These are phyloP conservation scores for Malassezia brasiliensis DNA, from an alignment of 1,284 basidiomycete species.

Conservation along the genomic window DNA sequence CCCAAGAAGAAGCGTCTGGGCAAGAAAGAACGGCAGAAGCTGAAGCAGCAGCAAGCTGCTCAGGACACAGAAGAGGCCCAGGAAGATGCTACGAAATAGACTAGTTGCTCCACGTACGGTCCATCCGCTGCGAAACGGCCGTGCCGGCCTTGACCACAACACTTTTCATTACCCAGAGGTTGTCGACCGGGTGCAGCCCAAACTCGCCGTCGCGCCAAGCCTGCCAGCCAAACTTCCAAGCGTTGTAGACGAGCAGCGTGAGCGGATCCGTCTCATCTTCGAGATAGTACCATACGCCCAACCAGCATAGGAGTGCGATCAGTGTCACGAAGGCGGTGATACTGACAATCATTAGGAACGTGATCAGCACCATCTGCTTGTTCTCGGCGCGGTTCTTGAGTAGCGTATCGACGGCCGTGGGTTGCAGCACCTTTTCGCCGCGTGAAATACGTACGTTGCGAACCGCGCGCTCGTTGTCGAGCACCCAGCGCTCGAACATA, in stretches of 20 bases:
- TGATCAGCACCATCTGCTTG: slow-evolving; percentile 27
- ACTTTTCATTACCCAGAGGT: neutral
- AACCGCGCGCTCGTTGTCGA: slow-evolving; percentile 9
- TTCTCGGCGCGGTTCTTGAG: neutral
- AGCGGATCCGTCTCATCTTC: slow-evolving; percentile 33
- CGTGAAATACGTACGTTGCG: neutral
- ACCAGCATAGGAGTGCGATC: slow-evolving; percentile 27
- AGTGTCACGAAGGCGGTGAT: slow-evolving; percentile 26
- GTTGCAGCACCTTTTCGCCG: slow-evolving; percentile 8
- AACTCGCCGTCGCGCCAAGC: neutral
- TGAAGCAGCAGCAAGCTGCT: slow-evolving; percentile 16
- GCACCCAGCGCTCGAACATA: slow-evolving; percentile 25
- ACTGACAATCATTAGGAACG: slow-evolving; percentile 23
- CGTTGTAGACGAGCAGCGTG: neutral
- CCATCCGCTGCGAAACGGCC: slow-evolving; percentile 4
- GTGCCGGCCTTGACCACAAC: slow-evolving; percentile 1
- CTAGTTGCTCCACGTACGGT: neutral
- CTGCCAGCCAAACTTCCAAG: neutral
- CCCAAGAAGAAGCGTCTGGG: slow-evolving; percentile 49
- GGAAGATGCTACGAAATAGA: too few relatives aligned
- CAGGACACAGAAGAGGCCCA: neutral
- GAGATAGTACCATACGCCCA: slow-evolving; percentile 29
- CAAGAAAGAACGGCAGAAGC: slow-evolving; percentile 31
- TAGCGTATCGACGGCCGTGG: neutral
- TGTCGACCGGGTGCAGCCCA: neutral